Evolutionary conservation across 371 early-diverging fungal species (phyloP).

Genomic region (Mucor ambiguus): DNA sequence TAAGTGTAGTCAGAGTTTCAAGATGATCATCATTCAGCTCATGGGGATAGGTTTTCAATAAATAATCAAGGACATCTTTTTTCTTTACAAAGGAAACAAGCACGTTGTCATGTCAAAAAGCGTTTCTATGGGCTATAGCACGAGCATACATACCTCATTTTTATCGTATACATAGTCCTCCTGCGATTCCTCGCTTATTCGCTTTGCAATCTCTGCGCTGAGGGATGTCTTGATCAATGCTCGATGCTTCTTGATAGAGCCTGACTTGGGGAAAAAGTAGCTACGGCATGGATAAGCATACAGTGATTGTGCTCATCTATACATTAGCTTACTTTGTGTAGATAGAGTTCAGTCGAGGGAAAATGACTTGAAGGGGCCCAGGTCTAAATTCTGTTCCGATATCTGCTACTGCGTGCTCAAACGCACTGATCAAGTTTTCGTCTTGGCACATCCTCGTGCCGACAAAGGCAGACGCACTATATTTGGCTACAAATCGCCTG

Average conservation of each 20-base stretch:
- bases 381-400: slow-evolving; percentile 20
- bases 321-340: slow-evolving; percentile 22
- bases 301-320: neutral
- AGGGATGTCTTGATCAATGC: slow-evolving; percentile 14
- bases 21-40: slow-evolving; percentile 21
- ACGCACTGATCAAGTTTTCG: slow-evolving; percentile 13
- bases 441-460: slow-evolving; percentile 16
- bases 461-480: slow-evolving; percentile 26
- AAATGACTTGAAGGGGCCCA: slow-evolving; percentile 15
- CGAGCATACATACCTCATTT: neutral
- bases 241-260: neutral
- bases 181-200: neutral
- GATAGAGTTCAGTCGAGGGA: slow-evolving; percentile 30
- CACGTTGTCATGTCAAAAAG: neutral
- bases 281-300: neutral
- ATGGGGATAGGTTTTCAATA: slow-evolving; percentile 4
- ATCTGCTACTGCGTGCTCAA: slow-evolving; percentile 17
- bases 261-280: slow-evolving; percentile 7
- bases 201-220: slow-evolving; percentile 1
- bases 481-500: slow-evolving; percentile 16
- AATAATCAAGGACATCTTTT: slow-evolving; percentile 9
- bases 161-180: neutral
- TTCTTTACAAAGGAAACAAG: neutral
- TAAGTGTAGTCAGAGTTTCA: slow-evolving; percentile 13
- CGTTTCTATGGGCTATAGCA: neutral